phyloP scores from a whole-genome alignment of 345 rosid genomes.

The Rhodomyrtus tomentosa region DNA sequence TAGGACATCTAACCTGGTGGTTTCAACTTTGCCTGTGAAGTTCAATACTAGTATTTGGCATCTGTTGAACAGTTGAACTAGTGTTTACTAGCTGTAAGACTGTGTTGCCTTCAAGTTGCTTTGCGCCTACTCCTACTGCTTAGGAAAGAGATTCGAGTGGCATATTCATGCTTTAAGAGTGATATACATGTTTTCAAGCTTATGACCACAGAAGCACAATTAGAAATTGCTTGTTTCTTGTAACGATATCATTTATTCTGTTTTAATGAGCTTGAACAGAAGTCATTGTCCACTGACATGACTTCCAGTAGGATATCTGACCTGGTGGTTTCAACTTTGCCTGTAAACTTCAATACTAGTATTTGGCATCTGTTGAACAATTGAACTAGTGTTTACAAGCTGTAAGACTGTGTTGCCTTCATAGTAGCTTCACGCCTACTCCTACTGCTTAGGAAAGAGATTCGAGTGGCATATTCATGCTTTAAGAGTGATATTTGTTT shows the following conservation, averaged over 20 bases:
- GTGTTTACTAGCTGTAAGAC: background rate
- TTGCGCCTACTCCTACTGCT: background rate
- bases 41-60: background rate
- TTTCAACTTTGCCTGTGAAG: background rate
- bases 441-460: background rate
- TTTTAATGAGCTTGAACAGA: background rate
- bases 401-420: background rate
- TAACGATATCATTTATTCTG: background rate
- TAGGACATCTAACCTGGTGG: background rate
- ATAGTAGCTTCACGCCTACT: background rate
- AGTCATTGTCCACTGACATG: background rate
- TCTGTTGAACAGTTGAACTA: background rate
- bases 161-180: background rate
- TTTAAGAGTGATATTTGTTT: background rate
- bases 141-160: background rate
- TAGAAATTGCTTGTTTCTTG: background rate
- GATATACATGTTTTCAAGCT: background rate
- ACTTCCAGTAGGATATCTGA: background rate
- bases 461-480: background rate
- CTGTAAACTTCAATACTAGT: background rate
- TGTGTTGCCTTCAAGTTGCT: background rate
- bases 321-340: background rate
- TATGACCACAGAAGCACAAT: background rate
- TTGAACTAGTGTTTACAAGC: background rate
- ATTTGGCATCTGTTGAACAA: background rate